phyloP scores from a whole-genome alignment of 768 basidiomycete species.

The Leccinum variicolor region DNA sequence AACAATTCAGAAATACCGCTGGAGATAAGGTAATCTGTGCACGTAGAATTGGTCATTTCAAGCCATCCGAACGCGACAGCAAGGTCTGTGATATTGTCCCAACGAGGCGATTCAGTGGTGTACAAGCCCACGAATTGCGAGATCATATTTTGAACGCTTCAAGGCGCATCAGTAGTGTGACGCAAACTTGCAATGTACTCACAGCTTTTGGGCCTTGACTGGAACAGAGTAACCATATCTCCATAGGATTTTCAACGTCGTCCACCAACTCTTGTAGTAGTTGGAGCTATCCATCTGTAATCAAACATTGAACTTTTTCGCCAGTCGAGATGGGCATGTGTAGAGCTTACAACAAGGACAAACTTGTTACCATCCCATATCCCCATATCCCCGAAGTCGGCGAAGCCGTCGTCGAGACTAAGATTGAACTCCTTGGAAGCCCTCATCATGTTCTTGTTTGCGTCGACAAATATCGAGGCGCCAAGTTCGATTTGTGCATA shows the following conservation, averaged over 20 bases:
- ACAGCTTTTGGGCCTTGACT: conserved; percentile 54
- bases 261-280: conserved; percentile 54
- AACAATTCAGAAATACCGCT: conserved; percentile 58
- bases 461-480: conserved; percentile 80
- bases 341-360: conserved; percentile 52
- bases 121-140: conserved; percentile 57
- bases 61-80: conserved; percentile 51
- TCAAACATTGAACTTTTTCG: conserved; percentile 1
- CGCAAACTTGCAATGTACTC: conserved; percentile 15
- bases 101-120: conserved; percentile 48
- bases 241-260: conserved; percentile 69
- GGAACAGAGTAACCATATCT: conserved; percentile 72
- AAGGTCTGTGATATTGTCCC: conserved; percentile 59
- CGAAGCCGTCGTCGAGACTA: conserved; percentile 45
- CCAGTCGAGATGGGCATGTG: not conserved
- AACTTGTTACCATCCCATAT: conserved; percentile 85
- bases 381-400: conserved; percentile 47
- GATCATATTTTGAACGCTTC: conserved; percentile 56
- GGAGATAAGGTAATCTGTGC: conserved; percentile 51
- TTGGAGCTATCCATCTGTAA: conserved; percentile 41
- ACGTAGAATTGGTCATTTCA: conserved; percentile 46
- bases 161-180: not conserved
- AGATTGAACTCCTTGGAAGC: conserved; percentile 82
- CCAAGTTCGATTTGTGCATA: conserved; percentile 76
- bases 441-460: conserved; percentile 68